Base-by-base conservation (phyloP, 164 flowering plant genomes). In the Warburgia ugandensis region DNA sequence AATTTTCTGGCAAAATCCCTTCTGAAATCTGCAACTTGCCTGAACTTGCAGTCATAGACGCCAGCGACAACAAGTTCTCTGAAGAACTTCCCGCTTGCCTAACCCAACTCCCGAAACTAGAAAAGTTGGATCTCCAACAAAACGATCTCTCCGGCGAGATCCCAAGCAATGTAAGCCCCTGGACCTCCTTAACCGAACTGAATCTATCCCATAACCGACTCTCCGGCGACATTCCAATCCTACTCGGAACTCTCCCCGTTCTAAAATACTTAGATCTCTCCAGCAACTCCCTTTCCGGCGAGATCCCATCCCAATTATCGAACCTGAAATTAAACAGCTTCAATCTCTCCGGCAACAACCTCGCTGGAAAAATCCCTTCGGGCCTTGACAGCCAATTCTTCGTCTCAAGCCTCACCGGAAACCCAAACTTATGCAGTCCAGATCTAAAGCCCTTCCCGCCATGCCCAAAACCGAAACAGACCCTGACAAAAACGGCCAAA, bases 401-500 rank as follows among this genome's bases (percentile, higher is more conserved):
- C 52, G 30, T 62, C 43, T 23, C 71, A 0, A 61, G 86, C 47
- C 56, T 88, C 2, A 3, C 55, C 55, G 83, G 81, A 20, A 88
- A 88, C 59, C 80, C 80, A 37, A 49, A 26, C 43, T 74, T 88
- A 10, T 88, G 95, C 60, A 72, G 85, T 52, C 54, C 76, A 29
- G 52, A 62, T 50, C 57, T 78, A 41, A 63, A 58, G 2, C 77
- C 73, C 0, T 55, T 81, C 41, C 78, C 71, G 19, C 70, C 63
- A 0, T 83, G 91, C 64, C 16, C 67, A 0, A 63, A 53, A 55
- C 1, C 67, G 48, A 54, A 67, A 35, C 57, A 44, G 6, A 39
- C 50, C 23, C 13, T 38, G 3, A 2, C 22, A 3, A 57, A 29
- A 16, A 14, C 27, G 19, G 17, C 61, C 29, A 57, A 48, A 22